Evolutionary conservation across 306 rosid genomes (phyloP), one percentile per base, ranked within the genome.

Genomic region (Fragaria iinumae): DNA sequence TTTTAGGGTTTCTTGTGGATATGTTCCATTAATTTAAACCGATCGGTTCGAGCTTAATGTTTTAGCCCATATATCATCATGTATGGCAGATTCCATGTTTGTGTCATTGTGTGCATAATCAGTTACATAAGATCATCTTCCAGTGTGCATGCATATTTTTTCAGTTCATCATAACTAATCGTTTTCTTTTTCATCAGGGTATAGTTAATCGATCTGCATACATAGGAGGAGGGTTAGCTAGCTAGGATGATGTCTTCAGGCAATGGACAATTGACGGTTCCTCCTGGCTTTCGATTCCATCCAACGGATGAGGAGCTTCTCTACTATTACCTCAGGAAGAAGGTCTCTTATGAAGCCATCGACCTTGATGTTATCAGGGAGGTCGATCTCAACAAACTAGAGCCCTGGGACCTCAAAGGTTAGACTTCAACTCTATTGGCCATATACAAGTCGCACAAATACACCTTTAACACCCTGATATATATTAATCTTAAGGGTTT

Each of bases 381-480:
- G 85, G 87, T 95, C 17, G 97, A 95, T 84, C 97, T 95, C 69
- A 95, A 95, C 88, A 95, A 86, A 80, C 96, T 95, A 27, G 97
- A 92, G 81, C 99, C 99, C 63, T 95, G 99, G 99, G 99, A 95
- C 47, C 97, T 95, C 83, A 95, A 95, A 91, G 99, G 99, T 94
- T 21, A 52, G 50, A 2, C 6, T 25, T 12, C 7, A 50, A 17
- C 39, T 27, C 20, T 9, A n/a, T 32, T 34, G 25, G 21, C 16
- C 41, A 4, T 25, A 8, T 34, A 1, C 21, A 48, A 17, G 16
- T 52, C 59, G 20, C 29, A 7, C 8, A 21, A 10, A 72, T 52
- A 21, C 63, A 12, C 12, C 21, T 21, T 72, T 32, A 39, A 12
- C 23, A 27, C 29, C 36, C 18, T 21, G 23, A 55, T 39, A 60